phyloP scores from a whole-genome alignment of 1,284 basidiomycete species.

The Hymenochaete sp. region DNA sequence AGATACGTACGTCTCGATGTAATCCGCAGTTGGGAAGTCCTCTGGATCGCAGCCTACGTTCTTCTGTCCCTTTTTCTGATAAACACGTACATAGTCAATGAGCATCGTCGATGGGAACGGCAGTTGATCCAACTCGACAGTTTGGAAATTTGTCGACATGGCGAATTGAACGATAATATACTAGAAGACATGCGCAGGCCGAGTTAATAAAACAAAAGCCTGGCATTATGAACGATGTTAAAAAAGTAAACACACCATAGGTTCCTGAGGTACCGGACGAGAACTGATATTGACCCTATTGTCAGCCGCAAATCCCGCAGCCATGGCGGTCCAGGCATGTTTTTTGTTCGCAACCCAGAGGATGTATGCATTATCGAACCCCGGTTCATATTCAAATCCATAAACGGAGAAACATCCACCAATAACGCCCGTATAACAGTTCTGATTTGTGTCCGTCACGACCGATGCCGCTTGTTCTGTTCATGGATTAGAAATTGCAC shows the following conservation, averaged over 20 bases:
- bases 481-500: not conserved
- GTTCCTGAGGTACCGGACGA: conserved; percentile 60
- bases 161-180: conserved; percentile 48
- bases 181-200: conserved; percentile 16
- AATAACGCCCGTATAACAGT: conserved; percentile 29
- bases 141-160: conserved; percentile 47
- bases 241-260: conserved; percentile 43
- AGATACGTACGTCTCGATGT: conserved; percentile 43
- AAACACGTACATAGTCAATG: conserved; percentile 67
- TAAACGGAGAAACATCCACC: conserved; percentile 38
- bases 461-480: conserved; percentile 27
- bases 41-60: conserved; percentile 66
- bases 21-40: conserved; percentile 55
- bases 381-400: conserved; percentile 49
- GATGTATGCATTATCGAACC: conserved; percentile 55
- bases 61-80: conserved; percentile 45
- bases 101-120: conserved; percentile 54
- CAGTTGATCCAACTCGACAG: conserved; percentile 47
- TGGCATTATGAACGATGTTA: not conserved
- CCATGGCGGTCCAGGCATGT: conserved; percentile 58
- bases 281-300: conserved; percentile 45
- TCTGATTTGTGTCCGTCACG: conserved; percentile 22
- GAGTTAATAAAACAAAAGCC: conserved; percentile 7
- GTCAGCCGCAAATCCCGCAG: conserved; percentile 56
- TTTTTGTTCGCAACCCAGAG: conserved; percentile 56